Percentiles rank a stretch among this genome's conserved stretches.
Evolutionary conservation across 768 basidiomycete species (phyloP).

Genomic region (Clavulina sp.): DNA sequence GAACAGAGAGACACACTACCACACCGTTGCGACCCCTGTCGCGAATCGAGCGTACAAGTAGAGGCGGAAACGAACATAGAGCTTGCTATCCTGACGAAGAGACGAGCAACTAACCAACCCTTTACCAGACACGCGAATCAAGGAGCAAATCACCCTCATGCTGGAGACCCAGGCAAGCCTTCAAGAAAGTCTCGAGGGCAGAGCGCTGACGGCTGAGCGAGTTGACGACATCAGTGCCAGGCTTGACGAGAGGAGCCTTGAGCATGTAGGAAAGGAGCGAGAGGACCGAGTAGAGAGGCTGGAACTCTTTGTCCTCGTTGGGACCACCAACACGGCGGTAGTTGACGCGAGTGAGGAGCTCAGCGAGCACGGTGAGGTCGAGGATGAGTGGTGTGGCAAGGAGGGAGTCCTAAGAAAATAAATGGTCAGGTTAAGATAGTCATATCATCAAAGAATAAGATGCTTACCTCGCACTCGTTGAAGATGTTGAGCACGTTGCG

Average conservation of each 20-base stretch:
- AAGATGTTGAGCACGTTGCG: conserved; percentile 90
- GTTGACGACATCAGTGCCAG: conserved; percentile 71
- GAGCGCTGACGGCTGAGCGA: conserved; percentile 87
- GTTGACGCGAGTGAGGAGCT: conserved; percentile 81
- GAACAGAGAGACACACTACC: too few relatives aligned
- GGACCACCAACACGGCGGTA: conserved; percentile 52
- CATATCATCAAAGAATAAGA: background rate
- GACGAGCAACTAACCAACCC: too few relatives aligned
- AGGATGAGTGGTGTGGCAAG: conserved; percentile 92
- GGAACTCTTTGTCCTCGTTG: conserved; percentile 37
- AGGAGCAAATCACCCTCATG: conserved; percentile 68
- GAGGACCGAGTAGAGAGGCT: conserved; percentile 76
- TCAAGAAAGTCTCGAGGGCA: conserved; percentile 83
- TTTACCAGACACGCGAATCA: conserved; percentile 77
- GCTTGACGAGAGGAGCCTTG: conserved; percentile 95
- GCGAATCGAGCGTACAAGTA: too few relatives aligned
- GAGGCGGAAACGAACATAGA: too few relatives aligned
- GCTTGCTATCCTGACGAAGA: too few relatives aligned
- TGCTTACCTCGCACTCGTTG: conserved; percentile 82
- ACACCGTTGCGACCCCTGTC: too few relatives aligned
- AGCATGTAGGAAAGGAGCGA: conserved; percentile 94
- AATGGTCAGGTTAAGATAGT: conserved; percentile 8
- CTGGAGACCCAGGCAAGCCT: conserved; percentile 84
- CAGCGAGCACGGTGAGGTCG: conserved; percentile 82
- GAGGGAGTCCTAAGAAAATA: conserved; percentile 54